These are phyloP conservation scores for Cutaneotrichosporon sp. DNA, from an alignment of 1,284 basidiomycete genomes.

Conservation along the genomic window DNA sequence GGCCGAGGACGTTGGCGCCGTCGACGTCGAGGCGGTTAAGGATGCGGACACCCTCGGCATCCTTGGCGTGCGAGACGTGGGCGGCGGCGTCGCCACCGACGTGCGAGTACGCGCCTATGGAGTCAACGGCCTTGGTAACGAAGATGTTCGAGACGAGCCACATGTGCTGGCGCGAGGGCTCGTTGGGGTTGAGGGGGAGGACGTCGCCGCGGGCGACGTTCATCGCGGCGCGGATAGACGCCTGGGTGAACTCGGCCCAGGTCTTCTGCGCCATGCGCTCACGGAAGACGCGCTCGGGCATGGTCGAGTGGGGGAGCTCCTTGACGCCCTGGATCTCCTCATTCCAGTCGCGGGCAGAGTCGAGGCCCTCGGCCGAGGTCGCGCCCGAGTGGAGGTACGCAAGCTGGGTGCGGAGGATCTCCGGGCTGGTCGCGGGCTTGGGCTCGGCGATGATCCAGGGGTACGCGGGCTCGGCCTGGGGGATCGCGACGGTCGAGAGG, in stretches of 20 bases:
- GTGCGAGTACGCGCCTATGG: constrained; percentile 59
- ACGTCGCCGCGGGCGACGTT: constrained; percentile 58
- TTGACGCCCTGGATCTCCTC: constrained; percentile 61
- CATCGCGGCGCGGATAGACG: constrained; percentile 58
- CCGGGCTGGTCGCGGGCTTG: constrained; percentile 52
- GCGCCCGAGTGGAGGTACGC: constrained; percentile 61
- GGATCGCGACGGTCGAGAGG: constrained; percentile 57
- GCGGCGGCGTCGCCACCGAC: constrained; percentile 62
- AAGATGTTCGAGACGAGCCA: constrained; percentile 62
- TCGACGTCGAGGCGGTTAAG: constrained; percentile 65
- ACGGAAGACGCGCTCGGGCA: constrained; percentile 59
- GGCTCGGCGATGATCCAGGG: constrained; percentile 57
- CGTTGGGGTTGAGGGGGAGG: constrained; percentile 61
- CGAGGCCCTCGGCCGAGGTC: constrained; percentile 57
- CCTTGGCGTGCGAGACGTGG: constrained; percentile 60
- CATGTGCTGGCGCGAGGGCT: constrained; percentile 59
- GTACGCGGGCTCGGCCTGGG: constrained; percentile 58
- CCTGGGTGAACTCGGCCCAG: constrained; percentile 59
- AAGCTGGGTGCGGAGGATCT: constrained; percentile 59
- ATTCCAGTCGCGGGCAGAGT: constrained; percentile 62
- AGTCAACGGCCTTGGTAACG: constrained; percentile 61
- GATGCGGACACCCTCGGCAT: constrained; percentile 58
- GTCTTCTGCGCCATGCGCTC: constrained; percentile 60
- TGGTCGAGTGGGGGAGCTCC: constrained; percentile 57
- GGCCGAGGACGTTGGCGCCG: constrained; percentile 75